These are phyloP conservation scores for Aspergillus cejpii DNA, from an alignment of 2,329 filamentous ascomycete genomes.

Conservation along the genomic window DNA sequence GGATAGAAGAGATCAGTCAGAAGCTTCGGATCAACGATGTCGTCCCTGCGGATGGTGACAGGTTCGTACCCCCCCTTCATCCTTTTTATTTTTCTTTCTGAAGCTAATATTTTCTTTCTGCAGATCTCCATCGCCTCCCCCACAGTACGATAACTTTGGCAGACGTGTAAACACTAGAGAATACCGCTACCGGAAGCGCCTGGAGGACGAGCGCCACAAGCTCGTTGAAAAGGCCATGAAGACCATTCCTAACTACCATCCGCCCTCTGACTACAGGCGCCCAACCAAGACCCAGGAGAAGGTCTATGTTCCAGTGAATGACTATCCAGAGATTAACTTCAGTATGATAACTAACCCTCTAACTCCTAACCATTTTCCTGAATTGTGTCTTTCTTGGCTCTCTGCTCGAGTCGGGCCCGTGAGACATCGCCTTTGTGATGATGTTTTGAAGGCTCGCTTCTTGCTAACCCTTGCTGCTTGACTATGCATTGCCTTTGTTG, in stretches of 20 bases:
- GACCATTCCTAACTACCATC: constrained; percentile 98
- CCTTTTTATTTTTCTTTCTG: constrained; percentile 1
- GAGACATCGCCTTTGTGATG: constrained; percentile 27
- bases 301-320: constrained; percentile 99
- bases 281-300: constrained; percentile 99
- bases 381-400: constrained; percentile 36
- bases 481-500: constrained; percentile 24
- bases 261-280: constrained; percentile 94
- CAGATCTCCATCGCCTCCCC: constrained; percentile 90
- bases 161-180: constrained; percentile 98
- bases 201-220: constrained; percentile 98
- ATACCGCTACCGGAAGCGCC: constrained; percentile 93
- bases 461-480: constrained; percentile 38
- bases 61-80: constrained; percentile 59
- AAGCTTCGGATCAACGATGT: constrained; percentile 99
- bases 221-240: constrained; percentile 99
- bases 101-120: constrained; percentile 13
- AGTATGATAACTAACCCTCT: constrained; percentile 99
- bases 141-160: constrained; percentile 98
- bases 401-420: constrained; percentile 41
- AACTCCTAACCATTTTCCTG: constrained; percentile 62
- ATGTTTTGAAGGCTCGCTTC: constrained; percentile 37
- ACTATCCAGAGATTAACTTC: constrained; percentile 99
- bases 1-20: constrained; percentile 98
- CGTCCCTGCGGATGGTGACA: constrained; percentile 89